phyloP scores from a whole-genome alignment of 805 yeast genomes.

The Clavispora carvajalis region DNA sequence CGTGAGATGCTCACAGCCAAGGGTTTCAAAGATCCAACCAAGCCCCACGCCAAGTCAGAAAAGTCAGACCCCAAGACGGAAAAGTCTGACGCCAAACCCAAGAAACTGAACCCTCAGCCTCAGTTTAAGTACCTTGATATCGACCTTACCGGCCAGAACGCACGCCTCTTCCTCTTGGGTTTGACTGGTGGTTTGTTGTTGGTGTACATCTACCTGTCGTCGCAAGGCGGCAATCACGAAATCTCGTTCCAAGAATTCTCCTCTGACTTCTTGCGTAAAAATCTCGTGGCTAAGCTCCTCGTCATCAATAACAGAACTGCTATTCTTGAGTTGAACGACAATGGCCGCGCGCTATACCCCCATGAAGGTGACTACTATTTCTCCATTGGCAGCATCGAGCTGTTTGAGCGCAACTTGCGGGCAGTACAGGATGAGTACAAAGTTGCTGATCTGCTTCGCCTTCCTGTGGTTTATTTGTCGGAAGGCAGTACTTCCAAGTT shows the following conservation, averaged over 20 bases:
- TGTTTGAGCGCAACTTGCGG: slow-evolving; percentile 75
- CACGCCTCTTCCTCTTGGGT: slow-evolving; percentile 28
- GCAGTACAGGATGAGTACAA: slow-evolving; percentile 68
- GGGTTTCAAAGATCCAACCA: neutral
- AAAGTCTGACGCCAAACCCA: slow-evolving; percentile 5
- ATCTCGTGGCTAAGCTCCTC: slow-evolving; percentile 64
- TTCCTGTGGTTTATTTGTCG: slow-evolving; percentile 77
- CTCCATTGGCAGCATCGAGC: slow-evolving; percentile 83
- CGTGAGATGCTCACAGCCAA: neutral
- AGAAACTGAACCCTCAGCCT: slow-evolving; percentile 6
- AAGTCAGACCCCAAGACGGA: neutral
- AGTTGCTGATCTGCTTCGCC: slow-evolving; percentile 55
- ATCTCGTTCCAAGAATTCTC: slow-evolving; percentile 92
- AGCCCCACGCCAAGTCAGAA: neutral
- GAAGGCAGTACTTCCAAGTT: slow-evolving; percentile 65
- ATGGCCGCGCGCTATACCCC: slow-evolving; percentile 47
- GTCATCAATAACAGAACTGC: slow-evolving; percentile 78
- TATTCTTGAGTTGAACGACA: slow-evolving; percentile 60
- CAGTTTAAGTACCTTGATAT: slow-evolving; percentile 18
- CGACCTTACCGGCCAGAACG: slow-evolving; percentile 18
- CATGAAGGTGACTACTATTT: slow-evolving; percentile 44
- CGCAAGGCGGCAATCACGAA: slow-evolving; percentile 34
- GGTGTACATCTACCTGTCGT: slow-evolving; percentile 18
- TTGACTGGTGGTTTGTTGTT: slow-evolving; percentile 24
- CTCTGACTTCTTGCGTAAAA: slow-evolving; percentile 65